Percentiles rank a stretch among this genome's conserved stretches.
Evolutionary conservation across 163 green algal species (phyloP).

Genomic region (Trebouxiophyceae sp.): DNA sequence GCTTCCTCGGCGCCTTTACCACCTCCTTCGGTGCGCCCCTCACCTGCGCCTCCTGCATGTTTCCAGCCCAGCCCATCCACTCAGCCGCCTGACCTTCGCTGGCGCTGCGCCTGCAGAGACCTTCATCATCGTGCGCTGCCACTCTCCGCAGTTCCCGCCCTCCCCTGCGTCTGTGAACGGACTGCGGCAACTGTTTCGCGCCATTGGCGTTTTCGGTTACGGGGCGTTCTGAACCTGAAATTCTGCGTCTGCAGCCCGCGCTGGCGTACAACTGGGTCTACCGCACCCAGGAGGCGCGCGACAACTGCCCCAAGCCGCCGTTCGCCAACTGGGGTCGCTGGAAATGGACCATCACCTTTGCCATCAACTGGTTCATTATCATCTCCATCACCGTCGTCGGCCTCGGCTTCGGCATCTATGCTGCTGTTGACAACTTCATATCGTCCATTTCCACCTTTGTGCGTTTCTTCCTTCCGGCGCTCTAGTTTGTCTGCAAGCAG

Average conservation of each 20-base stretch:
- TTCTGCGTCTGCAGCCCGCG: slow-evolving; percentile 6
- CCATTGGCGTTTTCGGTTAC: too few species aligned
- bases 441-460: background rate
- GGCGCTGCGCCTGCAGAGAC: background rate
- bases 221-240: too few species aligned
- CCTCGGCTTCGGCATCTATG: background rate
- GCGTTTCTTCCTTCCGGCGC: background rate
- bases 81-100: background rate
- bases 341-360: background rate
- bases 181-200: too few species aligned
- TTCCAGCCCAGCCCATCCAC: background rate
- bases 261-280: slow-evolving; percentile 14
- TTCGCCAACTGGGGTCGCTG: background rate
- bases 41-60: background rate
- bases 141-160: too few species aligned
- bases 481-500: background rate
- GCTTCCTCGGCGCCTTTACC: slow-evolving; percentile 15
- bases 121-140: background rate
- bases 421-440: background rate
- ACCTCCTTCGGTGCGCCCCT: slow-evolving; percentile 7
- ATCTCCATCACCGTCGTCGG: background rate
- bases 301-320: slow-evolving; percentile 8
- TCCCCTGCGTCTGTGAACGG: too few species aligned
- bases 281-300: slow-evolving; percentile 1
- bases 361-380: background rate